A percentile compares a stretch with the other conserved stretches of the same genome.
These are phyloP conservation scores for Porphyra umbilicalis DNA, from an alignment of 31 red algal genomes.

Conservation along the genomic window DNA sequence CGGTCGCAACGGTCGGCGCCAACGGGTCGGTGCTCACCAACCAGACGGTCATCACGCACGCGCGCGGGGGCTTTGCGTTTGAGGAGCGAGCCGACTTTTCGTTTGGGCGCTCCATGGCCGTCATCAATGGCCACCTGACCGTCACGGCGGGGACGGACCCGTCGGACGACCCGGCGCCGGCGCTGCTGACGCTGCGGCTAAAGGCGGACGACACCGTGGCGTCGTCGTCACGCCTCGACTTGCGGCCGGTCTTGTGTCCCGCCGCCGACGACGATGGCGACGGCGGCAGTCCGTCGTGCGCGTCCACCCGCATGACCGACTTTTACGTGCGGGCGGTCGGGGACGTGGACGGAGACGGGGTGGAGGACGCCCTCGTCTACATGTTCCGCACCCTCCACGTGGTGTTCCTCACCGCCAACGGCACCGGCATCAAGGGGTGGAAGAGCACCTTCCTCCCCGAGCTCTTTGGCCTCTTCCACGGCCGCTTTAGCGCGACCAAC, in stretches of 20 bases:
- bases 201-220: not conserved
- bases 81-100: not conserved
- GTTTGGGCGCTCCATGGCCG: not conserved
- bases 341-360: not conserved
- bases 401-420: not conserved
- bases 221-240: not conserved
- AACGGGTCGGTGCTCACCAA: not conserved
- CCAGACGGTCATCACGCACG: not conserved
- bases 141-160: not conserved
- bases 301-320: not conserved
- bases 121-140: not conserved
- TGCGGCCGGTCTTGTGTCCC: not conserved
- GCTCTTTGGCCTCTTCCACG: not conserved
- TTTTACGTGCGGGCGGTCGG: not conserved
- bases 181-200: not conserved
- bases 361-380: not conserved
- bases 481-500: not conserved
- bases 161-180: not conserved
- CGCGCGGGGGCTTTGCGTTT: not conserved
- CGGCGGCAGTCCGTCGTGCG: not conserved
- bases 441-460: not conserved
- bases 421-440: not conserved
- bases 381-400: not conserved
- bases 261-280: not conserved
- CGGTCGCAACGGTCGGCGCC: not conserved